phyloP scores from a whole-genome alignment of 2,329 filamentous ascomycete genomes.

The Huntiella savannae region DNA sequence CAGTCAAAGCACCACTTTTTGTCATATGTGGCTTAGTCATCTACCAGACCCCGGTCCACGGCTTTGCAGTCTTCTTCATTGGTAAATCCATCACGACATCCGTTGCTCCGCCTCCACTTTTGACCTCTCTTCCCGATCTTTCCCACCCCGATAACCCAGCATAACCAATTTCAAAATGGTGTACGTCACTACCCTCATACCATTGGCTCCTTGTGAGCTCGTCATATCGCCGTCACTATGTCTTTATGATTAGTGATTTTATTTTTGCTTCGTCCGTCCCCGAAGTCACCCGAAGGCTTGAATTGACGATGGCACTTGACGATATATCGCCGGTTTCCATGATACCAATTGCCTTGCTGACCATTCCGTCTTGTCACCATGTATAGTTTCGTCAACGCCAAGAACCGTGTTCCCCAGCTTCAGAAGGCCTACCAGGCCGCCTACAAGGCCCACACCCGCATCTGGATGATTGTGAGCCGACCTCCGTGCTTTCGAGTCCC shows the following conservation, averaged over 20 bases:
- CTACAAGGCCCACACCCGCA: slow-evolving; percentile 46
- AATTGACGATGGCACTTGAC: neutral
- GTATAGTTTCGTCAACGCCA: slow-evolving; percentile 43
- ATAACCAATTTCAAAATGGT: slow-evolving; percentile 20
- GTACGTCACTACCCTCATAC: slow-evolving; percentile 14
- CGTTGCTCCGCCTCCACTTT: slow-evolving; percentile 1
- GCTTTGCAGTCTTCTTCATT: neutral
- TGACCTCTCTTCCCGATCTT: neutral
- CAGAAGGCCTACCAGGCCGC: slow-evolving; percentile 60
- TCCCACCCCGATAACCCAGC: neutral
- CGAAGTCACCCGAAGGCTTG: neutral
- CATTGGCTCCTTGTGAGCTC: neutral
- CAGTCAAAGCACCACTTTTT: slow-evolving; percentile 4
- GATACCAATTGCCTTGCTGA: too few relatives aligned
- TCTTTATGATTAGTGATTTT: neutral
- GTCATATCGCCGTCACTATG: neutral
- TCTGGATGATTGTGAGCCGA: slow-evolving; percentile 59
- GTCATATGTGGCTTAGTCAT: slow-evolving; percentile 6
- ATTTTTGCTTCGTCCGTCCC: neutral
- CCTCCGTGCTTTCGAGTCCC: slow-evolving; percentile 13
- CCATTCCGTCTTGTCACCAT: slow-evolving; percentile 9
- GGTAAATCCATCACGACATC: slow-evolving; percentile 1
- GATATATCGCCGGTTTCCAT: neutral
- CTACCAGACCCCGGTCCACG: slow-evolving; percentile 4
- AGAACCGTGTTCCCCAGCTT: slow-evolving; percentile 57